Evolutionary conservation across 2,329 filamentous ascomycete species (phyloP), one percentile per base, ranked within the genome.

Genomic region (Thielaviopsis musarum): DNA sequence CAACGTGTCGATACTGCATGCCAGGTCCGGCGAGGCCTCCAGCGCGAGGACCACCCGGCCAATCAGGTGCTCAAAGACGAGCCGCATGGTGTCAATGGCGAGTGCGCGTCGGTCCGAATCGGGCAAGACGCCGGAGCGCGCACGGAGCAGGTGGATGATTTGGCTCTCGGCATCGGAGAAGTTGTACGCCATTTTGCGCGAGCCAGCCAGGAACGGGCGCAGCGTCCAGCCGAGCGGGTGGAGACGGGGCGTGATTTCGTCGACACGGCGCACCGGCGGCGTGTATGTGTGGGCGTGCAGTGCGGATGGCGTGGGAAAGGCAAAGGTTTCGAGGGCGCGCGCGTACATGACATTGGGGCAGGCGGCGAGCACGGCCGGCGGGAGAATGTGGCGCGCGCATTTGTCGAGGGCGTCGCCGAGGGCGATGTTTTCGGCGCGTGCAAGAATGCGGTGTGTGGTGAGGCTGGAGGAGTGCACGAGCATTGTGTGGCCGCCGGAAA

Each of bases 381-480:
- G 91, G 0, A 97, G 71, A 60, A 96, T 81, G 17, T 78, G 75
- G 54, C 93, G 82, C 7, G 88, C 90, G 60, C 83, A 79, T 71
- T 97, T 95, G 74, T 98, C 93, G 38, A 98, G 75, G 66, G 87
- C 82, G 70, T 95, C 88, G 55, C 93, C 93, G 61, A 96, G 75
- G n/a, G 93, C 90, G 63, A 91, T 83, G 70, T 94, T 89, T n/a
- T 71, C 72, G 0, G 87, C 86, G 17, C 79, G 75, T 19, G 85
- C 89, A 26, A 97, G 72, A 61, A 94, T 81, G 54, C 75, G 72
- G 70, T 97, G 91, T 26, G 83, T 74, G 26, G 77, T 81, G 1
- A 93, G 73, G 2, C 77, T 77, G 48, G 74, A 73, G 7, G 90
- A 94, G 66, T 85, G 80, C 49, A 96, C 81, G 21, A 98, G 81